phyloP scores from a whole-genome alignment of 2,329 filamentous ascomycete genomes.

The Penicillium sp. region DNA sequence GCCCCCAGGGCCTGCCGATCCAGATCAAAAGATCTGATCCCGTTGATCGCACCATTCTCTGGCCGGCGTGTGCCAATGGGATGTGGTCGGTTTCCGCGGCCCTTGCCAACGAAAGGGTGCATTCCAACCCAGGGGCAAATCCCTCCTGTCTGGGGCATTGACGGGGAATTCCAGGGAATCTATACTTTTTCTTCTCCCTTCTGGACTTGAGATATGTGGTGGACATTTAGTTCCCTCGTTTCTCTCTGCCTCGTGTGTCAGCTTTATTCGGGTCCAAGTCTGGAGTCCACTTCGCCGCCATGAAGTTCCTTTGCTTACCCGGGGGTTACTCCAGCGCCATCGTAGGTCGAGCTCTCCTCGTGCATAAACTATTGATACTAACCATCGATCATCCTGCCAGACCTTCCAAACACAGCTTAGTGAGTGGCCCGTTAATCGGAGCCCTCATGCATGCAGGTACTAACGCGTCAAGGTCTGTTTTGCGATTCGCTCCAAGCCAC shows the following conservation, averaged over 20 bases:
- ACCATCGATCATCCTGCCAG: constrained; percentile 1
- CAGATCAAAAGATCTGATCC: not conserved
- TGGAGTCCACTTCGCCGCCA: constrained; percentile 3
- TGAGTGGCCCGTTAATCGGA: constrained; percentile 4
- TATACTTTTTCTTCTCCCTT: no score
- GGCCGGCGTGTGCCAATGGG: not conserved
- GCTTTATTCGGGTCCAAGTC: not conserved
- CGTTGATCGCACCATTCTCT: not conserved
- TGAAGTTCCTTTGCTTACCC: constrained; percentile 24
- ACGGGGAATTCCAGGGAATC: constrained; percentile 10
- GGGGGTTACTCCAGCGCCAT: constrained; percentile 22
- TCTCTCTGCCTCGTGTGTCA: not conserved
- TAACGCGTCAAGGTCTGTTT: constrained; percentile 17
- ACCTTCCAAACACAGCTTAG: constrained; percentile 19
- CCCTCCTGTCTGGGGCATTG: constrained; percentile 4
- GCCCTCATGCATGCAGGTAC: not conserved
- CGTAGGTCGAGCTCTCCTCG: constrained; percentile 7
- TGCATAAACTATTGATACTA: not conserved
- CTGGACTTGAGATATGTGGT: no score
- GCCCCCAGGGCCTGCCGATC: not conserved
- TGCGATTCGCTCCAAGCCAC: constrained; percentile 14
- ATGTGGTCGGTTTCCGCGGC: constrained; percentile 2
- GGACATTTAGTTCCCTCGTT: no score
- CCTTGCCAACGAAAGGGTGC: constrained; percentile 25
- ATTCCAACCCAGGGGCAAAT: constrained; percentile 21